Base-by-base conservation (phyloP, 2,329 filamentous ascomycete species). In the Phoma sp. region DNA sequence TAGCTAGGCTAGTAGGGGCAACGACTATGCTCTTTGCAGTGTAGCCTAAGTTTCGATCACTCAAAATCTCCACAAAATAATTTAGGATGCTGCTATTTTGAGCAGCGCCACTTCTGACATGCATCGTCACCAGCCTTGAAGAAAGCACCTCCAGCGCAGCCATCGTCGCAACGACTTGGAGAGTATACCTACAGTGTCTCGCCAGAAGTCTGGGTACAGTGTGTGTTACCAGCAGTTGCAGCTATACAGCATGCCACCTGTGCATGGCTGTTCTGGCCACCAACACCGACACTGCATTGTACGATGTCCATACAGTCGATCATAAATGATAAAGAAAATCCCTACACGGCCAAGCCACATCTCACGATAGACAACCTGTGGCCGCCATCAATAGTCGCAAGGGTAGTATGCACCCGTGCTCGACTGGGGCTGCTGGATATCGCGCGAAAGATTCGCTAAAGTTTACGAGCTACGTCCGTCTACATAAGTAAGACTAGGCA, bases 1-100 rank as follows among this genome's bases (percentile, higher is more conserved):
- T 29, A 5, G 38, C 52, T 49, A 55, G 34, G 29, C 46, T 49
- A 23, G 15, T 34, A 40, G 18, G 7, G 32, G 39, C 17, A 29
- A 40, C 39, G 34, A 29, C 52, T 55, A 49, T 29, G 46, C 52
- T 42, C 15, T 28, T 55, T 29, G 29, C 26, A 46, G 28, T 42
- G 46, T 49, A 45, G 46, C 46, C 40, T n/a, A 55, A 55, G 36
- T 40, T 20, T 45, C 39, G 33, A 49, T 36, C 28, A 43, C 7
- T 29, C 18, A 14, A 26, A 7, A 40, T 39, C 46, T 25, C 51
- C 46, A 55, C 34, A 49, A 45, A 53, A 48, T 32, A 37, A 15
- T n/a, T n/a, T n/a, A n/a, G n/a, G 17, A 36, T 42, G 17, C 32
- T 15, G 28, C 33, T 34, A 28, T 45, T 49, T 45, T 30, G 12